Conservation (phyloP, 2,329 filamentous ascomycete genomes). For the Sclerotinia nivalis region DNA sequence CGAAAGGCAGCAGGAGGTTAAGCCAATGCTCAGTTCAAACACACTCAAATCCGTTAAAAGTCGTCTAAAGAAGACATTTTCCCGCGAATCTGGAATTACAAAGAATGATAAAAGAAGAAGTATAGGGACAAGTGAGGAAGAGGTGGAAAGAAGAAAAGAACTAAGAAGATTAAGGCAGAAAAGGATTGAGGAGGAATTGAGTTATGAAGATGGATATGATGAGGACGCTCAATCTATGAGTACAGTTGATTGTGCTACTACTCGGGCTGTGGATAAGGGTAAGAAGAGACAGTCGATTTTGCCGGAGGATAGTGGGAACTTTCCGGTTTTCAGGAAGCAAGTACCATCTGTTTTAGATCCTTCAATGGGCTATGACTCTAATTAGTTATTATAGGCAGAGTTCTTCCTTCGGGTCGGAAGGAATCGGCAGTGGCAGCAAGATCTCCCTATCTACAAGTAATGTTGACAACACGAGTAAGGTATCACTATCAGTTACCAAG, state of each 20-base stretch:
- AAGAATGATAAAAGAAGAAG: conserved; percentile 46
- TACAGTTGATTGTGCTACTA: conserved; percentile 22
- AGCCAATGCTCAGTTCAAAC: conserved; percentile 44
- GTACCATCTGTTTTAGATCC: background rate
- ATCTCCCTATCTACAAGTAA: background rate
- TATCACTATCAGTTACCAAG: background rate
- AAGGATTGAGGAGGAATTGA: conserved; percentile 59
- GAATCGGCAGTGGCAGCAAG: background rate
- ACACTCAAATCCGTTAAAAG: conserved; percentile 49
- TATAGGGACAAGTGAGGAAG: conserved; percentile 52
- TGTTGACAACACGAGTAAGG: conserved; percentile 1
- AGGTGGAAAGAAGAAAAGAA: conserved; percentile 56
- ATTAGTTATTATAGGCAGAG: background rate
- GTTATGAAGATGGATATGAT: conserved; percentile 48
- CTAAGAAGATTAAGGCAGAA: conserved; percentile 56
- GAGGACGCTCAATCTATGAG: conserved; percentile 41
- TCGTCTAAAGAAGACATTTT: conserved; percentile 45
- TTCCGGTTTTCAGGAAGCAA: conserved; percentile 20
- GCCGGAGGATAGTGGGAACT: conserved; percentile 23
- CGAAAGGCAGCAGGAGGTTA: conserved; percentile 42
- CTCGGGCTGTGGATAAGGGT: background rate
- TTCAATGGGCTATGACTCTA: background rate
- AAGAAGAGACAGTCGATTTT: conserved; percentile 22
- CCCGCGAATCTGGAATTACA: conserved; percentile 45
- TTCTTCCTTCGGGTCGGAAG: conserved; percentile 1